A percentile compares a stretch with the other conserved stretches of the same genome.
Evolutionary conservation across 768 basidiomycete genomes (phyloP).

Genomic region (Boletus reticulatus): DNA sequence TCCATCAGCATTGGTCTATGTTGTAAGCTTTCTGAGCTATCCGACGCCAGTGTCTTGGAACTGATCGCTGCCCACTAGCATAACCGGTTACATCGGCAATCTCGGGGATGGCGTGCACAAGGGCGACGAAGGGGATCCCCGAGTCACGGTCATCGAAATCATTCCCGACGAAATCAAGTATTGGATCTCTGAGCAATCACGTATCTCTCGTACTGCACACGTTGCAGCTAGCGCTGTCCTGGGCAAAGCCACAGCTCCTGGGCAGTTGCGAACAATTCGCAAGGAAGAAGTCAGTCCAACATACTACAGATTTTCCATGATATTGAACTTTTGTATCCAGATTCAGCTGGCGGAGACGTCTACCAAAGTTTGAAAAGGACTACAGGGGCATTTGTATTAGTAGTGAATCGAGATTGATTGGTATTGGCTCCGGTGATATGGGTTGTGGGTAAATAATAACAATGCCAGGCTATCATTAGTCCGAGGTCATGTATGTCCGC

Average conservation of each 20-base stretch:
- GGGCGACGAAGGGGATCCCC: conserved; percentile 77
- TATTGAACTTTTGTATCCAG: conserved; percentile 7
- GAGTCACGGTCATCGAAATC: conserved; percentile 77
- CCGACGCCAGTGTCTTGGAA: background rate
- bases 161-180: conserved; percentile 80
- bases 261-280: conserved; percentile 74
- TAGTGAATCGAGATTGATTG: background rate
- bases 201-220: conserved; percentile 57
- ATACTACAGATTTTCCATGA: background rate
- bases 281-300: conserved; percentile 59
- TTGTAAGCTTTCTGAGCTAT: conserved; percentile 33
- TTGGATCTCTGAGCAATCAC: conserved; percentile 66
- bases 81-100: conserved; percentile 82
- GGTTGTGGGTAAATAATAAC: conserved; percentile 2
- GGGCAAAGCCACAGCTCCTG: conserved; percentile 65
- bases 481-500: conserved; percentile 9
- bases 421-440: conserved; percentile 14
- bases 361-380: conserved; percentile 3
- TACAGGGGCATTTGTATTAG: background rate
- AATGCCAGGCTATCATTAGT: background rate
- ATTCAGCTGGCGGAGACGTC: conserved; percentile 16
- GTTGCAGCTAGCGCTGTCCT: conserved; percentile 56
- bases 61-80: conserved; percentile 34
- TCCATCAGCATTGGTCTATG: conserved; percentile 65
- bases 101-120: conserved; percentile 82